Percentiles rank a stretch among this genome's conserved stretches.
Conservation (phyloP, 192 early-diverging fungal species). For the Glomus cerebriforme region DNA sequence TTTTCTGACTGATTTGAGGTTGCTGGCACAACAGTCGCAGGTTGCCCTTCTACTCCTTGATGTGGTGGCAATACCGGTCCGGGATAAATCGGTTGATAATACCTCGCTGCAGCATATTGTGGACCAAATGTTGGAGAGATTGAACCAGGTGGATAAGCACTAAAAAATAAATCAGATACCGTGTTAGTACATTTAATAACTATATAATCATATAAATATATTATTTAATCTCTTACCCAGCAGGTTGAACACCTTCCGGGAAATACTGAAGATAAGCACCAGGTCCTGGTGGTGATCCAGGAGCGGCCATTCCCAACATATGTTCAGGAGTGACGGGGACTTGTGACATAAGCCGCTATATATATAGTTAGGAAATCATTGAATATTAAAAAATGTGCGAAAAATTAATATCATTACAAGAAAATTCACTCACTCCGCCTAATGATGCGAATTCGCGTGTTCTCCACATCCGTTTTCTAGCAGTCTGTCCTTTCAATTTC, state of each 20-base stretch:
- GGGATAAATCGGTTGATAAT: slow-evolving; percentile 23
- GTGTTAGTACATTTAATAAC: too few species aligned
- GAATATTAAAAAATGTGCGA: neutral
- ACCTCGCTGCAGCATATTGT: slow-evolving; percentile 20
- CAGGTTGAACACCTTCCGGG: slow-evolving; percentile 29
- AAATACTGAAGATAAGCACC: slow-evolving; percentile 24
- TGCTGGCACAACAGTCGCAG: neutral
- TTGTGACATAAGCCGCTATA: neutral
- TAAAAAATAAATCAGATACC: neutral
- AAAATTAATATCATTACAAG: neutral
- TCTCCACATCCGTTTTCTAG: slow-evolving; percentile 45
- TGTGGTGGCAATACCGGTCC: slow-evolving; percentile 9
- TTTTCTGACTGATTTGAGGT: neutral
- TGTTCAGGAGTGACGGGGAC: slow-evolving; percentile 52
- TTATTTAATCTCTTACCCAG: too few species aligned
- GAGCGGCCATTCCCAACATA: slow-evolving; percentile 47
- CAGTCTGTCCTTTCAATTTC: slow-evolving; percentile 67
- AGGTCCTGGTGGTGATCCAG: slow-evolving; percentile 26
- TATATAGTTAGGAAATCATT: neutral
- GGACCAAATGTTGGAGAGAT: slow-evolving; percentile 27
- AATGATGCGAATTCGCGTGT: slow-evolving; percentile 45
- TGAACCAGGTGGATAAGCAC: slow-evolving; percentile 20
- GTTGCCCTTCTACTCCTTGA: slow-evolving; percentile 8
- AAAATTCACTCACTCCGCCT: slow-evolving; percentile 30
- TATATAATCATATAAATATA: too few species aligned